Base-by-base conservation (phyloP, 495 filamentous ascomycete species). In the Gamarada debralockiae region DNA sequence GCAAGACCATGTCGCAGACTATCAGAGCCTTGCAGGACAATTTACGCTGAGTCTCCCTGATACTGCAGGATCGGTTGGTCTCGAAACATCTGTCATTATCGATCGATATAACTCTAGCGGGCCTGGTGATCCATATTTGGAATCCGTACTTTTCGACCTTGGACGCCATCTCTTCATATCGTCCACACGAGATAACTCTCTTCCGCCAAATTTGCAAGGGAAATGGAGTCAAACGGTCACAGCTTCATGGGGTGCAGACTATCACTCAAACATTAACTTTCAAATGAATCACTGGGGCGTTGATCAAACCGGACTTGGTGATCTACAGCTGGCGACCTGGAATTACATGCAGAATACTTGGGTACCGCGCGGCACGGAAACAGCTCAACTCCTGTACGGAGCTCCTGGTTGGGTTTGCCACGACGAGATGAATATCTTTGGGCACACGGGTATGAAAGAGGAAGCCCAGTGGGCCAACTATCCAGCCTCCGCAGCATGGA, bases 291-390 rank as follows among this genome's bases (percentile, higher is more conserved):
- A 53, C 23, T 57, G 55, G 55, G 24, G 17, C 10, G 42, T 41
- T 9, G 39, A 53, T 12, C 27, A 52, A 34, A 53, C 43, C 22
- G 55, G 55, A n/a, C 31, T 39, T 3, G 43, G 44, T 12, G 60
- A 57, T 71, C 56, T 78, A 14, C 63, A 67, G 18, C 54, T 64
- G 17, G 58, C 70, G 7, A 56, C 73, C 0, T 78, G 69, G 66
- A 53, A 70, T 31, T 78, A 72, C 33, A 78, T 80, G 62, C 52
- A 63, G n/a, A 60, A 77, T n/a, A 78, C 69, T 0, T 78, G 76
- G 76, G 67, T 69, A 3, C 73, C 75, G 13, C 66, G 73, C 12
- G 77, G 77, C 14, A 57, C 67, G 5, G 73, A 78, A 50, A 78
- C 73, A 0, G 75, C 77, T 4, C 53, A 65, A 24, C 56, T 77